Evolutionary conservation across 345 rosid species (phyloP), one percentile per base, ranked within the genome.

Genomic region (Nasturtium officinale): DNA sequence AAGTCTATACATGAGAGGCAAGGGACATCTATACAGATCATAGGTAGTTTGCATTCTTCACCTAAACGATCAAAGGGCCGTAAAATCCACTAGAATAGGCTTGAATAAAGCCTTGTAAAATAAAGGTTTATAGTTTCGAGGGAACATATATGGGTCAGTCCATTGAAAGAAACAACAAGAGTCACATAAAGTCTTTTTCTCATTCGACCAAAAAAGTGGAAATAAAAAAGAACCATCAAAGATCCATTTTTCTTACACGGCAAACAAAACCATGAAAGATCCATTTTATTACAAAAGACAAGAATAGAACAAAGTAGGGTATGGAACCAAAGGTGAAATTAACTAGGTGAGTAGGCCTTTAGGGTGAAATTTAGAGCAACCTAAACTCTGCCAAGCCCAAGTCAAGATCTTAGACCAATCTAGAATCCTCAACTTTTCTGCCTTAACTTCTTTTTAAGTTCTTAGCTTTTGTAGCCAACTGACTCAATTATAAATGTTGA

Each of bases 181-280:
- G 43, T 58, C 16, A 33, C 45, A 20, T 33, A 10, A 58, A 58
- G 25, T 56, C 4, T 56, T 33, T 57, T 58, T 53, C 33, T 53
- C 58, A 53, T 13, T 12, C 56, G 16, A 51, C 56, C 2, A 23
- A 51, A 11, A 23, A 21, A 50, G 8, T n/a, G 18, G 47, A 5
- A 43, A 43, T 12, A 2, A 1, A 32, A 7, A 9, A 7, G 3
- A 9, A 43, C 1, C 46, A 42, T 13, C 16, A 42, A 5, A 45
- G 50, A 45, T 45, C 50, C 10, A 33, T 16, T 45, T 45, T 15
- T 43, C 2, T 43, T 15, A 2, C 17, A 43, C 0, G 2, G 21
- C 16, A 45, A 45, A 45, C 20, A 43, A 50, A 20, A 20, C 23
- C 6, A 18, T 7, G 21, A 1, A 9, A 5, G 7, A 48, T 48